A percentile compares a stretch with the other conserved stretches of the same genome.
Evolutionary conservation across 2,329 filamentous ascomycete genomes (phyloP).

Genomic region (Aspergillus sergii): DNA sequence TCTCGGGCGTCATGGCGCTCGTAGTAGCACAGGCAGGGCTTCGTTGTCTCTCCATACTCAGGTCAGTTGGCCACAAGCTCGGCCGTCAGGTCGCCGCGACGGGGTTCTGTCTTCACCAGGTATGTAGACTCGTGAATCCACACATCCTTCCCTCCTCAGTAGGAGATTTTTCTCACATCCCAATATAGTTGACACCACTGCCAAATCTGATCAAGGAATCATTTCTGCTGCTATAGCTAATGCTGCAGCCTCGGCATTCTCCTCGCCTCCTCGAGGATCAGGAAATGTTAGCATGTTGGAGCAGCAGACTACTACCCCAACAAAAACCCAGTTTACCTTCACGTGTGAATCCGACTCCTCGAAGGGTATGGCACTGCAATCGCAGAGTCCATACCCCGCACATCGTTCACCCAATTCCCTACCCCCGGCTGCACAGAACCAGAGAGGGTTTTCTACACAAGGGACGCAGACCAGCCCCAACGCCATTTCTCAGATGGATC

Average conservation of each 20-base stretch:
- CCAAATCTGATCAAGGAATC: slow-evolving; percentile 68
- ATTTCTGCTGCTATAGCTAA: slow-evolving; percentile 92
- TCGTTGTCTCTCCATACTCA: slow-evolving; percentile 63
- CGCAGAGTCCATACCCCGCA: slow-evolving; percentile 51
- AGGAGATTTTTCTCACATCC: slow-evolving; percentile 17
- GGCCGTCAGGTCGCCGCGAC: slow-evolving; percentile 52
- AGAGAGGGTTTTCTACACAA: slow-evolving; percentile 52
- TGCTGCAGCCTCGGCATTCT: slow-evolving; percentile 72
- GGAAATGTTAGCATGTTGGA: slow-evolving; percentile 79
- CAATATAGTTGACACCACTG: slow-evolving; percentile 37
- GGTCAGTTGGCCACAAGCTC: slow-evolving; percentile 56
- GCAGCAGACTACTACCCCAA: slow-evolving; percentile 67
- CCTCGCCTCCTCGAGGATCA: slow-evolving; percentile 63
- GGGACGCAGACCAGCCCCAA: slow-evolving; percentile 60
- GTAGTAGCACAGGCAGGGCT: slow-evolving; percentile 60
- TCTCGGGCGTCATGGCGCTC: slow-evolving; percentile 63
- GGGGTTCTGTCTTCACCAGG: slow-evolving; percentile 47
- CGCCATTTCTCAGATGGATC: slow-evolving; percentile 41
- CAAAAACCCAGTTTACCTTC: slow-evolving; percentile 92
- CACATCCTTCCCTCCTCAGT: slow-evolving; percentile 20
- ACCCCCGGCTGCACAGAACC: slow-evolving; percentile 33
- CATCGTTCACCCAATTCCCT: slow-evolving; percentile 37
- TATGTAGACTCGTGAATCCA: slow-evolving; percentile 20
- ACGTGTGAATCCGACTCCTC: slow-evolving; percentile 90
- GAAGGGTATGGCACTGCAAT: slow-evolving; percentile 75